A percentile compares a stretch with the other conserved stretches of the same genome.
These are phyloP conservation scores for Globisporangium perplexum DNA, from an alignment of 352 stramenopile genomes.

Conservation along the genomic window DNA sequence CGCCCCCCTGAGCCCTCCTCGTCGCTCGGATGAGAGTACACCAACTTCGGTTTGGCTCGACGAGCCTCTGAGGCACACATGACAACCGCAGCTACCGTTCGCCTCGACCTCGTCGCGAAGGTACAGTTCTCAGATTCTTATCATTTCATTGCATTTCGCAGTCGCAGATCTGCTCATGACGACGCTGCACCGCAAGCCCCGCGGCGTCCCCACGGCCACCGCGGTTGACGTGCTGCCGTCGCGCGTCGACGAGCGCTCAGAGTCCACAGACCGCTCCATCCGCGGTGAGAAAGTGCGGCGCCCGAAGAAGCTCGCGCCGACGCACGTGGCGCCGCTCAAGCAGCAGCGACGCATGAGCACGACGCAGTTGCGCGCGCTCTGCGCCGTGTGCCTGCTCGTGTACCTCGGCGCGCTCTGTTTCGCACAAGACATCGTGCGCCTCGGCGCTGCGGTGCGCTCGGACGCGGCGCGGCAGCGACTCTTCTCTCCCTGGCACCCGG, in stretches of 20 bases:
- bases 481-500: constrained; percentile 12
- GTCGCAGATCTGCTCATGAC: not conserved
- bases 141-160: too few relatives aligned
- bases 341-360: constrained; percentile 14
- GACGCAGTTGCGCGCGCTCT: constrained; percentile 14
- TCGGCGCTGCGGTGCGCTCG: constrained; percentile 11
- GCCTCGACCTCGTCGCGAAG: too few relatives aligned
- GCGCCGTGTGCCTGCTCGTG: constrained; percentile 14
- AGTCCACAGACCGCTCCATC: not conserved
- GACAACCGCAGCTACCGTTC: too few relatives aligned
- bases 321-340: not conserved
- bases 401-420: constrained; percentile 13
- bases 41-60: too few relatives aligned
- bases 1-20: too few relatives aligned
- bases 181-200: not conserved
- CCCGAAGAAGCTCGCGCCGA: not conserved
- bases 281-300: not conserved
- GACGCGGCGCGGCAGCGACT: constrained; percentile 12
- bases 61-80: too few relatives aligned
- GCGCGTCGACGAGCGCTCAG: not conserved
- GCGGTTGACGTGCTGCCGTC: not conserved
- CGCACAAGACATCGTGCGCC: constrained; percentile 12
- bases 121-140: too few relatives aligned
- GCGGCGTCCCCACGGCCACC: not conserved
- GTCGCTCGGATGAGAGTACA: too few relatives aligned